phyloP scores from a whole-genome alignment of 1,139 yeast genomes.

The Candida smagusa region DNA sequence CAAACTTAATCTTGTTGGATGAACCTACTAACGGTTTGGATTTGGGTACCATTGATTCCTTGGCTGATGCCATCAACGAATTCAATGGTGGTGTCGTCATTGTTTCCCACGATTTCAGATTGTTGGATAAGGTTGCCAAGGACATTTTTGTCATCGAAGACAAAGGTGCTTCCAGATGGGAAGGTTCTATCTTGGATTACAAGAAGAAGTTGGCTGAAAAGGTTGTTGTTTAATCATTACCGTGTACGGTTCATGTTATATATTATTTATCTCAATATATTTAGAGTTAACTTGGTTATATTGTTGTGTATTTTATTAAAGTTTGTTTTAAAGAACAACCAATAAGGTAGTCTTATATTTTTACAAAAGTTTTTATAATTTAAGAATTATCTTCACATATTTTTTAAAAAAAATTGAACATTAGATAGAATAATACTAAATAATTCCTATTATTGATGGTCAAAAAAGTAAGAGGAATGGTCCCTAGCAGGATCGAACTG shows the following conservation, averaged over 20 bases:
- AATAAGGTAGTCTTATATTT: too few species aligned
- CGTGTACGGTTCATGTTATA: background rate
- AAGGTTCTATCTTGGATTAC: conserved; percentile 84
- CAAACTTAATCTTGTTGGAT: conserved; percentile 91
- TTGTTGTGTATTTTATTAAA: background rate
- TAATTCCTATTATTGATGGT: too few species aligned
- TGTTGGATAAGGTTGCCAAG: conserved; percentile 94
- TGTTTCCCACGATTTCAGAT: conserved; percentile 98
- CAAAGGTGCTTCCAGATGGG: conserved; percentile 95
- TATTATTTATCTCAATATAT: background rate
- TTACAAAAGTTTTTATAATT: too few species aligned
- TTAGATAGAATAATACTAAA: too few species aligned
- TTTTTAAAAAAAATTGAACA: too few species aligned
- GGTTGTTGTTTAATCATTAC: conserved; percentile 57
- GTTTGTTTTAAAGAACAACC: background rate
- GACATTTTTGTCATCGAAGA: conserved; percentile 94
- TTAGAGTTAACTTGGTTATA: background rate
- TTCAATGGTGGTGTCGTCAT: conserved; percentile 98
- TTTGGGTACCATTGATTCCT: conserved; percentile 95
- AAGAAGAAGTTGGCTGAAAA: conserved; percentile 90
- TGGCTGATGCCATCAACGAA: conserved; percentile 91
- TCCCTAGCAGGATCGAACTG: conserved; percentile 88
- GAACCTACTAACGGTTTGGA: conserved; percentile 99
- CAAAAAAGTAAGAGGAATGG: too few species aligned
- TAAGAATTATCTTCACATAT: too few species aligned